These are phyloP conservation scores for Botrytis fragariae DNA, from an alignment of 2,329 filamentous ascomycete genomes.

Conservation along the genomic window DNA sequence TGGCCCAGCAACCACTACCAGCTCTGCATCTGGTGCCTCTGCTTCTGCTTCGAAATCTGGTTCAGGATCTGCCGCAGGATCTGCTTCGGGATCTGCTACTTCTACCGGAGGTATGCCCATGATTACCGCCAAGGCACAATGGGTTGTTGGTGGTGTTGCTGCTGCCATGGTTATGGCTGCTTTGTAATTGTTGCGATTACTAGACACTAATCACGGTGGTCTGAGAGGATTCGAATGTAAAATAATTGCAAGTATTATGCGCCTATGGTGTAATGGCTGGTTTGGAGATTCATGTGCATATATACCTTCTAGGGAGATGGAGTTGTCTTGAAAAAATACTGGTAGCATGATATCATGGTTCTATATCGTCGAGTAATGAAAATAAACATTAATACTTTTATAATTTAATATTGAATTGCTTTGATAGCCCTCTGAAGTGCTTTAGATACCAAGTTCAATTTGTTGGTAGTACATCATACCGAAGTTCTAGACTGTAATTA, in stretches of 20 bases:
- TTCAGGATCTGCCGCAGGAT: neutral
- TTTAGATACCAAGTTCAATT: neutral
- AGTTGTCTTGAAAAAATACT: neutral
- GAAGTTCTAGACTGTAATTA: neutral
- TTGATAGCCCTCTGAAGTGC: neutral
- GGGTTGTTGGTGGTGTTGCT: slow-evolving; percentile 31
- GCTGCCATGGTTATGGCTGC: slow-evolving; percentile 34
- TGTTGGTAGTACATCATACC: neutral
- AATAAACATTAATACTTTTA: neutral
- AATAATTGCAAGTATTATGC: neutral
- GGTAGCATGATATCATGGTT: neutral
- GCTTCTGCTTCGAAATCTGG: neutral
- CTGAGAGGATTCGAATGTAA: neutral
- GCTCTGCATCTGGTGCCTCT: neutral
- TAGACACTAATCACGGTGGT: neutral
- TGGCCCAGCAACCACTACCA: slow-evolving; percentile 9
- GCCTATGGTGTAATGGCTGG: neutral
- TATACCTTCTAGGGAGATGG: neutral
- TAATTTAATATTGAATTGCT: neutral
- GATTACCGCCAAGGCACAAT: slow-evolving; percentile 32
- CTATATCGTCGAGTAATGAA: neutral
- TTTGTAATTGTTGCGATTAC: slow-evolving; percentile 20
- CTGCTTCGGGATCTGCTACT: slow-evolving; percentile 17
- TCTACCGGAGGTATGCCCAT: slow-evolving; percentile 28
- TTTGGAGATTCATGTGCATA: neutral